Percentiles rank a stretch among this genome's conserved stretches.
Evolutionary conservation across 768 basidiomycete genomes (phyloP).

Genomic region (Hericium rajendrae): DNA sequence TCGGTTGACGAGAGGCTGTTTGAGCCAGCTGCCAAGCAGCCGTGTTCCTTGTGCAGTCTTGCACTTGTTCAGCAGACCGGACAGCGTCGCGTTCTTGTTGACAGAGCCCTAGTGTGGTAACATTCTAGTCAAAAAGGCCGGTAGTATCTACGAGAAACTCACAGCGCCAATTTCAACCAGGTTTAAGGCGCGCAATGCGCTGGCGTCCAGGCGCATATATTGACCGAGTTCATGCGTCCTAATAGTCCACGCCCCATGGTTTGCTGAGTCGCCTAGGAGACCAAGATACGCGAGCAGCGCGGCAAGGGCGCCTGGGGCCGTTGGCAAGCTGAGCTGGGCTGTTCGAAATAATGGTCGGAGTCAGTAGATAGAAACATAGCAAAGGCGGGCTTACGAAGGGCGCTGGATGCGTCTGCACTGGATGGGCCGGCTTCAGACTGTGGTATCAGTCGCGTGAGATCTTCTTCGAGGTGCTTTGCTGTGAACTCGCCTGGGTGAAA

Average conservation of each 20-base stretch:
- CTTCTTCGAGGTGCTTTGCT: slow-evolving; percentile 12
- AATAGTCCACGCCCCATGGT: slow-evolving; percentile 73
- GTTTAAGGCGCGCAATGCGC: slow-evolving; percentile 84
- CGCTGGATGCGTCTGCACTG: slow-evolving; percentile 1
- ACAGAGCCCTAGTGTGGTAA: slow-evolving; percentile 35
- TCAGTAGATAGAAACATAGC: neutral
- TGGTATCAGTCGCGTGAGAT: slow-evolving; percentile 9
- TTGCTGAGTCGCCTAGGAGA: slow-evolving; percentile 66
- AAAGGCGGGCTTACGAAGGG: slow-evolving; percentile 2
- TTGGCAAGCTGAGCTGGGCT: slow-evolving; percentile 73
- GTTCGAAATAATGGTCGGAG: neutral
- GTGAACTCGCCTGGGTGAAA: slow-evolving; percentile 67
- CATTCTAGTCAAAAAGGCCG: neutral
- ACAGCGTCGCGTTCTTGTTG: slow-evolving; percentile 76
- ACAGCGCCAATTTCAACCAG: slow-evolving; percentile 55
- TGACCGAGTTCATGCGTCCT: slow-evolving; percentile 85
- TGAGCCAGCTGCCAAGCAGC: slow-evolving; percentile 84
- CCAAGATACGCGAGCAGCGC: slow-evolving; percentile 79
- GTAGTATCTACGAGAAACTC: slow-evolving; percentile 5
- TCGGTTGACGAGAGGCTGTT: slow-evolving; percentile 88
- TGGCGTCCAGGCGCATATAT: slow-evolving; percentile 95
- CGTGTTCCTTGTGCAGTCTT: slow-evolving; percentile 93
- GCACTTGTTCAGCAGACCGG: slow-evolving; percentile 88
- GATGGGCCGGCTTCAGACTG: neutral
- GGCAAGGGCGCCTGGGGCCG: slow-evolving; percentile 70